phyloP scores from a whole-genome alignment of 345 rosid species.

The Eutrema heterophyllum region DNA sequence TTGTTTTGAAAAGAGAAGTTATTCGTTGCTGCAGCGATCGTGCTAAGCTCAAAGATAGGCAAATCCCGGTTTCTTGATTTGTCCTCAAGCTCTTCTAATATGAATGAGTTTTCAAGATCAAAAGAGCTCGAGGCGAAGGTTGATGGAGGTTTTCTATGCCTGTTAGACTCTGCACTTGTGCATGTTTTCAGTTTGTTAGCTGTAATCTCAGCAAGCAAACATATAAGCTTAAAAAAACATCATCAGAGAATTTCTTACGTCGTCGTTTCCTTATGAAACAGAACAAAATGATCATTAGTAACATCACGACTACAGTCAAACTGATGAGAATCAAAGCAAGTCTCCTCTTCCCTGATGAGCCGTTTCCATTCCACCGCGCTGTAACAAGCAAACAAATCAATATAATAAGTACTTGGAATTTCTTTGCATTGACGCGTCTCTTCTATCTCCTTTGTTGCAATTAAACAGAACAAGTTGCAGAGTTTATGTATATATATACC shows the following conservation, averaged over 20 bases:
- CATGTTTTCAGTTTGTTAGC: neutral
- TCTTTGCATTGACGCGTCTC: neutral
- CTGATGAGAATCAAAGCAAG: constrained; percentile 15
- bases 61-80: constrained; percentile 36
- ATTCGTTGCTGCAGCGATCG: constrained; percentile 46
- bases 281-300: constrained; percentile 4
- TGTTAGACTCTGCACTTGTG: constrained; percentile 21
- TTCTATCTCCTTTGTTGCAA: neutral
- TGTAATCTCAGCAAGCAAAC: constrained; percentile 6
- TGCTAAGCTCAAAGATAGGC: constrained; percentile 44
- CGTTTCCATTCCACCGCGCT: constrained; percentile 32
- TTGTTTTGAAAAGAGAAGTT: constrained; percentile 46
- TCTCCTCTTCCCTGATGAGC: constrained; percentile 27
- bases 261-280: constrained; percentile 32
- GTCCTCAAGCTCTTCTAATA: constrained; percentile 32
- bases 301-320: constrained; percentile 4
- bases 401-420: neutral
- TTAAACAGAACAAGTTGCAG: neutral
- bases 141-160: neutral
- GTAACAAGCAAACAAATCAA: neutral
- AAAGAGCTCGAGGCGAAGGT: constrained; percentile 20
- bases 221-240: neutral
- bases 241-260: constrained; percentile 22
- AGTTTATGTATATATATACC: constrained; percentile 33
- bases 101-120: constrained; percentile 26